Base-by-base conservation (phyloP, 179 eudicot species). In the Gypsophila paniculata region DNA sequence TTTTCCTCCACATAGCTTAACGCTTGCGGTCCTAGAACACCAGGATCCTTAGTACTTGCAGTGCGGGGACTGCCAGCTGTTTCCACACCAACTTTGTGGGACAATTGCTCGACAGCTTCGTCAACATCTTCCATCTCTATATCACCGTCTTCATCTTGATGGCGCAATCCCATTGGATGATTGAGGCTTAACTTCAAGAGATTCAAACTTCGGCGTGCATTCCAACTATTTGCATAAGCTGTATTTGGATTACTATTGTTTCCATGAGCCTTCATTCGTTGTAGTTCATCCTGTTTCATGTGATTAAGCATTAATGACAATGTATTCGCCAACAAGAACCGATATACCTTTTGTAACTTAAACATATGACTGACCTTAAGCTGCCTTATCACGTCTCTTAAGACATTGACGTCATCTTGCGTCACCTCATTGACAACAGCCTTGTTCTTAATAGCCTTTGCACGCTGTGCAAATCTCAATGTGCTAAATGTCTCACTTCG, bases 401-500 rank as follows among this genome's bases (percentile, higher is more conserved):
- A 75, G 69, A 84, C 79, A 72, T 89, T 89, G 11, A 91, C 91
- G 82, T 94, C 99, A 70, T 94, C 94, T 80, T 87, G 91, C 94
- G 83, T 83, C 71, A 86, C 94, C 79, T 94, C 97, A 84, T 94
- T 94, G 36, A 94, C 88, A 44, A 86, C 89, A 76, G 99, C 99
- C 84, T 88, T 91, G 74, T 94, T 94, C 80, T 94, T 91, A 74
- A 94, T 89, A 72, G 96, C 96, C 82, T 94, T 94, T 68, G 99
- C 99, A 69, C 94, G 91, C 73, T 94, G 99, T 54, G 99, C 99
- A 72, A 94, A 94, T 80, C 97, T 85, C 61, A 94, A 76, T 69
- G 99, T 94, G 87, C 97, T 89, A 65, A 85, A 82, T 34, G 97
- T 94, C 85, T 94, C 99, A 82, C 83, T 91, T 84, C 86, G 85